Base-by-base conservation (phyloP, 2,329 filamentous ascomycete genomes). In the Westerdykella sp. region DNA sequence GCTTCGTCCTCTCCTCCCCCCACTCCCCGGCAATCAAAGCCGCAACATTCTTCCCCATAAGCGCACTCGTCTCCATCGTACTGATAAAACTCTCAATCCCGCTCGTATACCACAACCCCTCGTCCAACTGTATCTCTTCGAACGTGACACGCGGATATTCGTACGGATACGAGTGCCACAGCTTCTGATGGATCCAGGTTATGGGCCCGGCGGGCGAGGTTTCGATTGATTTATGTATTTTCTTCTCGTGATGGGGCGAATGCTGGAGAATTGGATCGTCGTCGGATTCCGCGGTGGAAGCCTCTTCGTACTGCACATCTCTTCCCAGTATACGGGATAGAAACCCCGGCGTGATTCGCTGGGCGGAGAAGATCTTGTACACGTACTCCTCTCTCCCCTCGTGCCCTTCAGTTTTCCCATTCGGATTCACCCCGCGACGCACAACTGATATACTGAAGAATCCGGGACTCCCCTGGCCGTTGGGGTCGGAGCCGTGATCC, bases 21-120 rank as follows among this genome's bases (percentile, higher is more conserved):
- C 75, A 80, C 40, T 78, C 78, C 56, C 90, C 79, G 0, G 81
- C 74, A 37, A 91, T 73, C 42, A 93, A 69, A 49, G 74, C 76
- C 7, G 87, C 87, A 15, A 93, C 82, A 60, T 93, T 93, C 77
- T 79, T 87, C 1, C 93, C 93, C 81, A 93, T 93, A 53, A 97
- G 68, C 1, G 87, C 85, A 63, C 83, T 95, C 6, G 93, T 96
- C 73, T 98, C 93, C 93, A 98, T 97, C 0, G 89, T 95, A 9
- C 85, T 93, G 54, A 97, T 94, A 63, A 98, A 96, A 54, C 84
- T 84, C 69, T 97, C 91, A 35, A 97, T 94, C 0, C 76, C 77
- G 41, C 73, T 72, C 5, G 79, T 81, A 55, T 83, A 83, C 76
- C 76, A 93, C 12, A 91, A 57, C 0, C 80, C 79, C 1, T 61